Evolutionary conservation across 1,284 basidiomycete species (phyloP).

Genomic region (Agaricales sp.): DNA sequence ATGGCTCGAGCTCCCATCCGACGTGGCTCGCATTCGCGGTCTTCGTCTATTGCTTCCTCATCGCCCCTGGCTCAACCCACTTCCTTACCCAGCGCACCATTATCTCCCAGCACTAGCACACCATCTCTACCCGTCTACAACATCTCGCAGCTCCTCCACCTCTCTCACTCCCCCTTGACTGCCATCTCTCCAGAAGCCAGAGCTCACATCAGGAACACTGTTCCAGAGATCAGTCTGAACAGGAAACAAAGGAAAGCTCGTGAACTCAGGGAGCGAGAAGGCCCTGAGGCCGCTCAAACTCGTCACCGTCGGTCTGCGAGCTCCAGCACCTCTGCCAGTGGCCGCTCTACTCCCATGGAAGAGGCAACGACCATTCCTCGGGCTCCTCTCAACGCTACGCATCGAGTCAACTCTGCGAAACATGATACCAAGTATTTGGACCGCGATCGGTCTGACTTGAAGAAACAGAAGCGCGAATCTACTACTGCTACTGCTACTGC

Average conservation of each 20-base stretch:
- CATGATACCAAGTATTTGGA: too few relatives aligned
- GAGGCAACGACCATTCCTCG: neutral
- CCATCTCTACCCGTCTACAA: neutral
- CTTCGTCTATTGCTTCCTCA: neutral
- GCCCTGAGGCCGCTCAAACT: too few relatives aligned
- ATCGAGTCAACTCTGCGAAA: too few relatives aligned
- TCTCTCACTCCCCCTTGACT: neutral
- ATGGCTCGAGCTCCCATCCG: neutral
- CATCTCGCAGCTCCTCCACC: neutral
- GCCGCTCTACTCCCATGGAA: too few relatives aligned
- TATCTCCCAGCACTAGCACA: neutral
- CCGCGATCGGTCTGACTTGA: too few relatives aligned
- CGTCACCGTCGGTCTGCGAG: too few relatives aligned
- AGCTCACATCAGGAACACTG: neutral
- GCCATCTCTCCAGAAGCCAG: neutral
- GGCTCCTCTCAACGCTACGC: neutral
- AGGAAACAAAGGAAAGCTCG: slow-evolving; percentile 2
- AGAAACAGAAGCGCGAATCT: too few relatives aligned
- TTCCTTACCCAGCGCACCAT: neutral
- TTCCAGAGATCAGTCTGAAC: slow-evolving; percentile 1
- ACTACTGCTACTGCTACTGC: neutral
- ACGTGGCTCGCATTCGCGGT: neutral
- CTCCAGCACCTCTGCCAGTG: too few relatives aligned
- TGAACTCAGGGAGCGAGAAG: neutral
- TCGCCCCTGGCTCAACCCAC: neutral